phyloP scores from a whole-genome alignment of 257 asterid genomes.

The Plantago elongata region DNA sequence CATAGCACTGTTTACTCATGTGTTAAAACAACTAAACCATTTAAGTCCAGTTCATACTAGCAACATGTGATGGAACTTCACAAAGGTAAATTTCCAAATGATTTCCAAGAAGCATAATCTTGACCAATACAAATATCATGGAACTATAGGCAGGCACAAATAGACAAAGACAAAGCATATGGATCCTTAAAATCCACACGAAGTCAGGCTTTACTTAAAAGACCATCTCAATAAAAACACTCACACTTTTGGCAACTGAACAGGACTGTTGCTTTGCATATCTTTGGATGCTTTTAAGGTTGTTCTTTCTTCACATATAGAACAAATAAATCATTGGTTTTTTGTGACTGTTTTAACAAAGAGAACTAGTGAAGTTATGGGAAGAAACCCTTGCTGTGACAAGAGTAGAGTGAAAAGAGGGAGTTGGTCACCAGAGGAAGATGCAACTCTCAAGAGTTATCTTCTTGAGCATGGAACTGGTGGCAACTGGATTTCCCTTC shows the following conservation, averaged over 20 bases:
- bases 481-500: conserved; percentile 52
- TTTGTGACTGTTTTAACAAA: not conserved
- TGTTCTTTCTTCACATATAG: not conserved
- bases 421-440: conserved; percentile 65
- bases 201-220: conserved; percentile 19
- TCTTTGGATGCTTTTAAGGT: conserved; percentile 9
- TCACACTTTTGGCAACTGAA: conserved; percentile 8
- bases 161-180: not conserved
- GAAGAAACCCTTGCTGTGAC: conserved; percentile 56
- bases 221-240: conserved; percentile 1
- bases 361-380: conserved; percentile 26
- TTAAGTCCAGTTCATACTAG: not conserved
- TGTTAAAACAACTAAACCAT: not conserved
- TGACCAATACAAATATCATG: not conserved
- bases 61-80: conserved; percentile 23
- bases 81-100: conserved; percentile 3
- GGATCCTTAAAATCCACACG: not conserved
- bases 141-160: not conserved
- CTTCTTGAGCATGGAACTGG: conserved; percentile 40
- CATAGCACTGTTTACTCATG: not conserved
- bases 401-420: conserved; percentile 58
- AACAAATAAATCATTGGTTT: not conserved
- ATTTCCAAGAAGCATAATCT: conserved; percentile 7
- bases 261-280: conserved; percentile 3
- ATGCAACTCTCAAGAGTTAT: conserved; percentile 42